Percentiles rank a stretch among this genome's conserved stretches.
Evolutionary conservation across 768 basidiomycete species (phyloP).

Genomic region (Lactarius akahatsu): DNA sequence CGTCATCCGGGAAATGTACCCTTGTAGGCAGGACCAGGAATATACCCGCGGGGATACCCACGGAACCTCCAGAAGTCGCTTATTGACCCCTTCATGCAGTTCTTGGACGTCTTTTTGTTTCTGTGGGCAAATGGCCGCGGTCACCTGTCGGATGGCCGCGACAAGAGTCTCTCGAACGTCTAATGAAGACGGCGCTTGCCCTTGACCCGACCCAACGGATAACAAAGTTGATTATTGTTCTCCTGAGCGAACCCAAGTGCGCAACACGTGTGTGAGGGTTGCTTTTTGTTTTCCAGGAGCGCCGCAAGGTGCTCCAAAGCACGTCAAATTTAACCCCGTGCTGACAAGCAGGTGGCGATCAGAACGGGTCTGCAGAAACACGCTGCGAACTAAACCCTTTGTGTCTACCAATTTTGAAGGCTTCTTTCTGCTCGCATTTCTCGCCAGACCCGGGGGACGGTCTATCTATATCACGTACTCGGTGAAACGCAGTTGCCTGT

Average conservation of each 20-base stretch:
- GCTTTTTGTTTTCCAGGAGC: constrained; percentile 21
- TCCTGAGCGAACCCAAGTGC: constrained; percentile 16
- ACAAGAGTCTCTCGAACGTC: constrained; percentile 12
- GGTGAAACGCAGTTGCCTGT: constrained; percentile 20
- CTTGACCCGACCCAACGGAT: constrained; percentile 24
- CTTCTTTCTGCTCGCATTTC: constrained; percentile 5
- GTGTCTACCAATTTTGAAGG: constrained; percentile 25
- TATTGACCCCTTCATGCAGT: constrained; percentile 20
- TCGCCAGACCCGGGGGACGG: constrained; percentile 21
- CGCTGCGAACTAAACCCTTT: constrained; percentile 26
- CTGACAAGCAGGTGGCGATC: constrained; percentile 22
- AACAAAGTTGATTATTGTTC: constrained; percentile 24
- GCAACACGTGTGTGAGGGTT: constrained; percentile 18
- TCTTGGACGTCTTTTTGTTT: constrained; percentile 27
- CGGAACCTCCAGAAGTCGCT: constrained; percentile 15
- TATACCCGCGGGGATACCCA: constrained; percentile 28
- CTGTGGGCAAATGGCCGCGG: constrained; percentile 24
- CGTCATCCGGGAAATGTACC: constrained; percentile 24
- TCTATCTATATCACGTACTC: constrained; percentile 27
- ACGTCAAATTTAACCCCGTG: constrained; percentile 26
- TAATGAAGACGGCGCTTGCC: constrained; percentile 20
- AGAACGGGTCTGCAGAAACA: constrained; percentile 22
- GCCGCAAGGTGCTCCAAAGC: constrained; percentile 25
- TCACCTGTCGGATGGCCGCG: constrained; percentile 18
- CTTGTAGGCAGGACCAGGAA: constrained; percentile 13